Evolutionary conservation across 2,329 filamentous ascomycete species (phyloP).

Genomic region (Fusarium paranaense): DNA sequence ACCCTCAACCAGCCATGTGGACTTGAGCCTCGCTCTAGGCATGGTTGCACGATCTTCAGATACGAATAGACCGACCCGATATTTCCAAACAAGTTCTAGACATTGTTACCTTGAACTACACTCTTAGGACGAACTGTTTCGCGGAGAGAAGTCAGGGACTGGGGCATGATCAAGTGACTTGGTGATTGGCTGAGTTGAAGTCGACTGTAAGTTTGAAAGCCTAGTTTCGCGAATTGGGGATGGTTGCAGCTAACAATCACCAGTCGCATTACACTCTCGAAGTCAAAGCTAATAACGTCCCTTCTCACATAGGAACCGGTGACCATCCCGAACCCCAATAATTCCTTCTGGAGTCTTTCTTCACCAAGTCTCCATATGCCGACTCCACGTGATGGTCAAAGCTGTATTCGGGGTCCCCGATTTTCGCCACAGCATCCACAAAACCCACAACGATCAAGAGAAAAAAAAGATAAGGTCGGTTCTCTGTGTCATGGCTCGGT

Average conservation of each 20-base stretch:
- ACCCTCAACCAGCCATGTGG: background rate
- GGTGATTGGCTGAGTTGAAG: background rate
- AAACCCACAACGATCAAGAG: background rate
- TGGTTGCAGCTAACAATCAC: background rate
- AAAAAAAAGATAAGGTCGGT: background rate
- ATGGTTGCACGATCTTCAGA: background rate
- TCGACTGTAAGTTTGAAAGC: background rate
- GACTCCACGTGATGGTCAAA: background rate
- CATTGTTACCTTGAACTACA: too few species aligned
- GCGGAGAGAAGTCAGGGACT: background rate
- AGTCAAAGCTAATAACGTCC: background rate
- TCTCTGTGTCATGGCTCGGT: background rate
- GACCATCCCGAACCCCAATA: background rate
- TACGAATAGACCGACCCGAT: background rate
- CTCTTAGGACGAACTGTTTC: too few species aligned
- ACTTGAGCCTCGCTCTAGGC: too few species aligned
- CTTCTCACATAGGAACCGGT: background rate
- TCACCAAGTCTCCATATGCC: background rate
- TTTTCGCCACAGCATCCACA: background rate
- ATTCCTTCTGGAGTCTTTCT: background rate
- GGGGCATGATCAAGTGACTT: background rate
- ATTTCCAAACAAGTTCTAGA: background rate
- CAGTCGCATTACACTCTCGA: background rate
- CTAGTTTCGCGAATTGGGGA: background rate
- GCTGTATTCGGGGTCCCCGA: background rate